Percentiles rank a stretch among this genome's conserved stretches.
Evolutionary conservation across 1,139 yeast species (phyloP).

Genomic region (Taphrina wiesneri): DNA sequence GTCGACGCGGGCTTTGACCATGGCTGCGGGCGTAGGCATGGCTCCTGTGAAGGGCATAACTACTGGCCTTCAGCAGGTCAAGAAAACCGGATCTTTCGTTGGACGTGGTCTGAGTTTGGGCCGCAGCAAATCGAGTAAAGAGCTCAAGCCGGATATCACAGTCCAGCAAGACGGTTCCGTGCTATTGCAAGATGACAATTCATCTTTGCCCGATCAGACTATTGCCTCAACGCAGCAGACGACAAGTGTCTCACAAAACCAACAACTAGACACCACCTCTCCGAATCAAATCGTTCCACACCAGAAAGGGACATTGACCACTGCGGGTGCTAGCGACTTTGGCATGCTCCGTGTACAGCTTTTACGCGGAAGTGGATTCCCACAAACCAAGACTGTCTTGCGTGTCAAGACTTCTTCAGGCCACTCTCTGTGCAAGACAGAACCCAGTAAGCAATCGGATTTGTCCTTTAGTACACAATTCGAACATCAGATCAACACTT

Average conservation of each 20-base stretch:
- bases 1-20: constrained; percentile 34
- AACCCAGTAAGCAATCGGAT: background rate
- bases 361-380: background rate
- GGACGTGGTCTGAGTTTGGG: constrained; percentile 10
- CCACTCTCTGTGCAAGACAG: background rate
- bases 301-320: no score
- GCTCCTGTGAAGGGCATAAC: constrained; percentile 42
- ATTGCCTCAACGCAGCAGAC: background rate
- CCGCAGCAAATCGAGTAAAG: background rate
- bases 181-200: background rate
- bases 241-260: background rate
- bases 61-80: constrained; percentile 38
- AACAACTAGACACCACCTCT: background rate
- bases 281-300: no score
- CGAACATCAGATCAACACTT: constrained; percentile 66
- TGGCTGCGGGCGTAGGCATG: constrained; percentile 41
- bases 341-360: background rate
- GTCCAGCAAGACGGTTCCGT: background rate
- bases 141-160: background rate
- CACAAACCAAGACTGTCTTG: background rate
- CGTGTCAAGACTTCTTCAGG: background rate
- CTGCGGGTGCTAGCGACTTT: background rate
- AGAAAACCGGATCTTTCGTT: constrained; percentile 16
- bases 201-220: background rate
- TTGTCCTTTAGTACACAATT: constrained; percentile 41